Conservation (phyloP, 257 asterid genomes). For the Solanum okadae region DNA sequence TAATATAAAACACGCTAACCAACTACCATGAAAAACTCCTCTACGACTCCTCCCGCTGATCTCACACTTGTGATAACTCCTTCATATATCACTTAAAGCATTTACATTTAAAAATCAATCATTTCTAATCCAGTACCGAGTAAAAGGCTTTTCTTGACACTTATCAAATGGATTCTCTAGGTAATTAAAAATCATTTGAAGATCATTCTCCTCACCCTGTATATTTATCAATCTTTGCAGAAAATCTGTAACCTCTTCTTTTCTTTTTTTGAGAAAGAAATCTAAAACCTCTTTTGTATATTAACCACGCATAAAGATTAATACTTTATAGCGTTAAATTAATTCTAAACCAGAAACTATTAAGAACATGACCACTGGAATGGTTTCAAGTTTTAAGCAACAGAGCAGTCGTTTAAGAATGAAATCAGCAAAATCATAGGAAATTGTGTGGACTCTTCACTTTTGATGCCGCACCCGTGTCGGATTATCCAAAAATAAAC, state of each 20-base stretch:
- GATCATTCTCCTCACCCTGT: not conserved
- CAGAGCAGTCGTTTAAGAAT: not conserved
- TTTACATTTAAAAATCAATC: not conserved
- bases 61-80: not conserved
- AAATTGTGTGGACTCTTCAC: not conserved
- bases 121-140: not conserved
- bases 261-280: not conserved
- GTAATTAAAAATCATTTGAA: not conserved
- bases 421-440: not conserved
- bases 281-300: not conserved
- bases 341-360: not conserved
- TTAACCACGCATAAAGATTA: not conserved
- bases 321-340: not conserved
- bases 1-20: not conserved
- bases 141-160: not conserved
- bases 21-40: not conserved
- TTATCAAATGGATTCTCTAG: not conserved
- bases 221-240: not conserved
- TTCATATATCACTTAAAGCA: not conserved
- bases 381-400: not conserved
- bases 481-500: not conserved
- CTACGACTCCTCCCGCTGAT: not conserved
- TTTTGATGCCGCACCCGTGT: not conserved
- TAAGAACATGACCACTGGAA: not conserved
- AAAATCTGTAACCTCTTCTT: not conserved